Evolutionary conservation across 768 basidiomycete genomes (phyloP), one percentile per base, ranked within the genome.

Genomic region (Pleurotus platypus): DNA sequence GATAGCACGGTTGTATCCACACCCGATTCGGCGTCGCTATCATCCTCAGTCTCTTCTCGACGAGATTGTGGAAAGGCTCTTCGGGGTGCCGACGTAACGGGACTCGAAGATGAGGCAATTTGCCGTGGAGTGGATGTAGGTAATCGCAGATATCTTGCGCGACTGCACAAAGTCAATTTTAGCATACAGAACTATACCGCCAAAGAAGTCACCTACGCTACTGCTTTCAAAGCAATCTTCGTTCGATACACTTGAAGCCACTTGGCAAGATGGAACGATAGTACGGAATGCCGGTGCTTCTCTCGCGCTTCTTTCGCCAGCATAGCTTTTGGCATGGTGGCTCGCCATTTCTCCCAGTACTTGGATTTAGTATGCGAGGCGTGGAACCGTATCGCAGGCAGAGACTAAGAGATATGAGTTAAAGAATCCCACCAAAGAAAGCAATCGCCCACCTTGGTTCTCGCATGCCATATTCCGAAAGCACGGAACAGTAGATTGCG

Each of bases 341-440:
- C 78, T 48, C 80, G 75, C 92, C 92, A 92, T 27, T 69, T 72
- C 27, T 75, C 70, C 83, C 90, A 90, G 57, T 77, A 79, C 60
- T 79, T 84, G 5, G 70, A 69, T 69, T 89, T 91, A 37, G 78
- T 66, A 59, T 81, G 77, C 16, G 73, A 79, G 1, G 87, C 83
- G 68, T 86, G 78, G 68, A 93, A 90, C 26, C 83, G 83, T 57
- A 94, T 83, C 7, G 92, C 92, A 20, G 91, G 90, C 8, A 91
- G 73, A 13, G 87, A 84, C 89, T 93, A 60, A 43, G 46, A 35
- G 49, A 56, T 30, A 61, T 42, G 16, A 53, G 49, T 46, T 15
- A 38, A 26, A 2, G 46, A 11, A 12, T n/a, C 22, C 43, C 11
- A 35, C 24, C 8, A 42, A 40, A 40, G 13, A 42, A 49, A 49